Conservation (phyloP, 2,329 filamentous ascomycete species). For the Aspergillus neotritici region DNA sequence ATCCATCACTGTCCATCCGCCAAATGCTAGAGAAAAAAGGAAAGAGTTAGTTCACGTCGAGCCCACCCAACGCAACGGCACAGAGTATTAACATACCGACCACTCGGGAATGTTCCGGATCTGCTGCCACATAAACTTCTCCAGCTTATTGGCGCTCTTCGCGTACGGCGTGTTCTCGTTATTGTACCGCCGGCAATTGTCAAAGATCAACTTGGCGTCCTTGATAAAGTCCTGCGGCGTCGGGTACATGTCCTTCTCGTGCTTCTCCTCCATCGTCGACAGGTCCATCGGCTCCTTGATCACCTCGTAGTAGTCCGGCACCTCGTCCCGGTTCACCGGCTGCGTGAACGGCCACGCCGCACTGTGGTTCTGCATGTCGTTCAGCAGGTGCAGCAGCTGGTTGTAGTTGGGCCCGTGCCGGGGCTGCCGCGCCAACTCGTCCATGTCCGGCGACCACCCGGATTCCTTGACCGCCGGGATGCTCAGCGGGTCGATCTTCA, state of each 20-base stretch:
- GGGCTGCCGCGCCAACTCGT: conserved; percentile 88
- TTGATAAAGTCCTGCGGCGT: conserved; percentile 88
- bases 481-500: conserved; percentile 73
- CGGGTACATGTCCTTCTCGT: conserved; percentile 87
- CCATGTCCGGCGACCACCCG: conserved; percentile 97
- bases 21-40: conserved; percentile 32
- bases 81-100: conserved; percentile 50
- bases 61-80: neutral
- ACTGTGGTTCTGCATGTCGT: conserved; percentile 89
- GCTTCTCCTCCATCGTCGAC: conserved; percentile 89
- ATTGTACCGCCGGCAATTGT: conserved; percentile 95
- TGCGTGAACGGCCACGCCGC: conserved; percentile 92
- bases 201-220: conserved; percentile 83
- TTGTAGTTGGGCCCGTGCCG: conserved; percentile 96
- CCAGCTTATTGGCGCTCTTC: conserved; percentile 88
- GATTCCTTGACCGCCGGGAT: conserved; percentile 86
- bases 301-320: conserved; percentile 97
- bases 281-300: conserved; percentile 98
- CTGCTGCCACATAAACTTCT: conserved; percentile 91
- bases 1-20: conserved; percentile 32
- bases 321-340: conserved; percentile 91
- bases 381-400: conserved; percentile 83
- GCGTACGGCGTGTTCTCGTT: conserved; percentile 92
- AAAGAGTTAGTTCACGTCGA: neutral
- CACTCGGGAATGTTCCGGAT: conserved; percentile 90